Base-by-base conservation (phyloP, 2,329 filamentous ascomycete genomes). In the Monosporascus sp. region DNA sequence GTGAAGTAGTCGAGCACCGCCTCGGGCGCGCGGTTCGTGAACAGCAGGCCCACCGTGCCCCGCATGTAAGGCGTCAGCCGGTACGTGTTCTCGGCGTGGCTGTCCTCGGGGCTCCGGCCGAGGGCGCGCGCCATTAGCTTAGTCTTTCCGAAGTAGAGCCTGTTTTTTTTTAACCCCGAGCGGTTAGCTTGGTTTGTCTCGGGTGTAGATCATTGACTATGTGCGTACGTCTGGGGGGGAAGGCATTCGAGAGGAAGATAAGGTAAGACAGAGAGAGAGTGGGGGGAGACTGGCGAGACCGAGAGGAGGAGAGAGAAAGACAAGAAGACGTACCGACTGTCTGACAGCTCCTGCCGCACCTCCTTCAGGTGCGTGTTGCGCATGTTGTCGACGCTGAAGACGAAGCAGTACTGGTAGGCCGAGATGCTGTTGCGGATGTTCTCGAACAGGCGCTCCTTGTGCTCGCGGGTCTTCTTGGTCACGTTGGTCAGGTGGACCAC, bases 111-210 rank as follows among this genome's bases (percentile, higher is more conserved):
- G 51, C 79, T 85, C 59, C 82, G 82, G 68, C 94, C 94, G 25
- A 99, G 87, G 53, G 94, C 92, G 74, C 94, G 93, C 64, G 89
- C 86, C 91, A 97, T 97, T 72, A 99, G 92, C 76, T 97, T 97
- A 55, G 93, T 97, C 79, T 97, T 99, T 75, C 93, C 94, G 74
- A 97, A 97, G 84, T 97, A 97, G 70, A 99, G 78, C 64, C 92
- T 94, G 64, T 47, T 48, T 31, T 31, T 31, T 31, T 31, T 2
- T n/a, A n/a, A n/a, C 9, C 27, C 27, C 27, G 8, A 11, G 8
- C 2, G n/a, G 8, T 67, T 56, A 65, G 58, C 41, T 49, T 49
- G 51, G 31, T 49, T 51, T 41, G 27, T 11, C 48, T 60, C 52
- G 41, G 41, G 44, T 51, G 22, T 6, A 22, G 51, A 25, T 25